Evolutionary conservation across 176 grass and related monocot genomes (phyloP).

Genomic region (Paspalum notatum): DNA sequence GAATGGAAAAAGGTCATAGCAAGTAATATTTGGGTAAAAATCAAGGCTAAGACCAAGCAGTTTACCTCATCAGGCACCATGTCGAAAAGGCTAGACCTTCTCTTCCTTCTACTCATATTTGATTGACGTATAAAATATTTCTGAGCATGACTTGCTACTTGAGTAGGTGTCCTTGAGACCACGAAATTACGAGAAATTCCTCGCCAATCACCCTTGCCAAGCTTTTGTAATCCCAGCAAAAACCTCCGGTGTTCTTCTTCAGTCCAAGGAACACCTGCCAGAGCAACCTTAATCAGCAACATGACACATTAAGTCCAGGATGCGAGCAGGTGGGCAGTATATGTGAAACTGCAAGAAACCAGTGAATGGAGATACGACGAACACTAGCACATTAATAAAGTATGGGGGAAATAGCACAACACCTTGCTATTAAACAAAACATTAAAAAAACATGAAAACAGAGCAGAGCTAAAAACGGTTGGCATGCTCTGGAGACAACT

Average conservation of each 20-base stretch:
- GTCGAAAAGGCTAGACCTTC: slow-evolving; percentile 97
- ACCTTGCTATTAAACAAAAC: neutral
- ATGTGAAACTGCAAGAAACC: slow-evolving; percentile 9
- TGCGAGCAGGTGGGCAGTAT: neutral
- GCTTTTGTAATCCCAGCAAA: slow-evolving; percentile 92
- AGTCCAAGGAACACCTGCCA: slow-evolving; percentile 92
- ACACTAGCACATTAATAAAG: neutral
- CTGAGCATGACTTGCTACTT: slow-evolving; percentile 98
- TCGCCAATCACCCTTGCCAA: slow-evolving; percentile 98
- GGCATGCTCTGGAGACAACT: neutral
- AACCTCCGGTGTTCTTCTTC: slow-evolving; percentile 99
- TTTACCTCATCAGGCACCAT: slow-evolving; percentile 90
- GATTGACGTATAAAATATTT: slow-evolving; percentile 98
- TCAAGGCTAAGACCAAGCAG: slow-evolving; percentile 27
- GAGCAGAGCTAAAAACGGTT: neutral
- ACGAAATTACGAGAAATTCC: slow-evolving; percentile 98
- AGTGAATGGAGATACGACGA: slow-evolving; percentile 1
- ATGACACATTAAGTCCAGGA: neutral
- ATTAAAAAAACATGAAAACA: neutral
- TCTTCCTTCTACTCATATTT: slow-evolving; percentile 93
- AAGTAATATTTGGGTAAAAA: slow-evolving; percentile 16
- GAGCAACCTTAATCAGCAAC: slow-evolving; percentile 38
- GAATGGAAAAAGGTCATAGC: neutral
- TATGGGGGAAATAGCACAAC: neutral
- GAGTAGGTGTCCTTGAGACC: slow-evolving; percentile 96